A percentile compares a stretch with the other conserved stretches of the same genome.
These are phyloP conservation scores for Candida tetrigidarum DNA, from an alignment of 1,139 yeast genomes.

Conservation along the genomic window DNA sequence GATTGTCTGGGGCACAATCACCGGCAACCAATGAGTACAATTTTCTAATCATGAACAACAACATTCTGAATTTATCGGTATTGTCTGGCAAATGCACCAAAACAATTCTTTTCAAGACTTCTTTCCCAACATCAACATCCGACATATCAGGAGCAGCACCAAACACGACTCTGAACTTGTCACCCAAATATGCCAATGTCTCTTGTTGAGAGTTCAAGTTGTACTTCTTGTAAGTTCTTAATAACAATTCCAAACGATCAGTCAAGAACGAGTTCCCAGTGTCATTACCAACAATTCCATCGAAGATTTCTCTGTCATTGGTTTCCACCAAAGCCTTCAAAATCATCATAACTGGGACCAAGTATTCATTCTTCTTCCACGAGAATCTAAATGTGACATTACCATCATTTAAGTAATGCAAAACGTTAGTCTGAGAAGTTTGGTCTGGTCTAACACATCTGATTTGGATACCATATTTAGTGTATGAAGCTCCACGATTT, in stretches of 20 bases:
- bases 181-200: slow-evolving; percentile 92
- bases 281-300: slow-evolving; percentile 93
- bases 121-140: slow-evolving; percentile 90
- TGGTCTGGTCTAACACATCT: slow-evolving; percentile 96
- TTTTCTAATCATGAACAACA: slow-evolving; percentile 94
- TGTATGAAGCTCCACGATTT: slow-evolving; percentile 90
- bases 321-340: slow-evolving; percentile 89
- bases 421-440: slow-evolving; percentile 94
- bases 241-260: slow-evolving; percentile 93
- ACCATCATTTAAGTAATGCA: slow-evolving; percentile 95
- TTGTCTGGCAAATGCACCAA: slow-evolving; percentile 81
- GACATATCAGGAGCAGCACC: slow-evolving; percentile 87
- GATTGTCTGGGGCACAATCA: slow-evolving; percentile 96
- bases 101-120: slow-evolving; percentile 81
- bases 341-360: slow-evolving; percentile 92
- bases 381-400: slow-evolving; percentile 95
- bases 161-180: slow-evolving; percentile 92
- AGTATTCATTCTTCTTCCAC: slow-evolving; percentile 95
- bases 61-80: slow-evolving; percentile 81
- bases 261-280: slow-evolving; percentile 88
- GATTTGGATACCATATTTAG: slow-evolving; percentile 91
- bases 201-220: slow-evolving; percentile 80
- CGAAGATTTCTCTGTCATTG: slow-evolving; percentile 93
- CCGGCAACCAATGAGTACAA: slow-evolving; percentile 95
- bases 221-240: slow-evolving; percentile 86